Evolutionary conservation across 495 filamentous ascomycete genomes (phyloP), one percentile per base, ranked within the genome.

Genomic region (Aspergillus baeticus): DNA sequence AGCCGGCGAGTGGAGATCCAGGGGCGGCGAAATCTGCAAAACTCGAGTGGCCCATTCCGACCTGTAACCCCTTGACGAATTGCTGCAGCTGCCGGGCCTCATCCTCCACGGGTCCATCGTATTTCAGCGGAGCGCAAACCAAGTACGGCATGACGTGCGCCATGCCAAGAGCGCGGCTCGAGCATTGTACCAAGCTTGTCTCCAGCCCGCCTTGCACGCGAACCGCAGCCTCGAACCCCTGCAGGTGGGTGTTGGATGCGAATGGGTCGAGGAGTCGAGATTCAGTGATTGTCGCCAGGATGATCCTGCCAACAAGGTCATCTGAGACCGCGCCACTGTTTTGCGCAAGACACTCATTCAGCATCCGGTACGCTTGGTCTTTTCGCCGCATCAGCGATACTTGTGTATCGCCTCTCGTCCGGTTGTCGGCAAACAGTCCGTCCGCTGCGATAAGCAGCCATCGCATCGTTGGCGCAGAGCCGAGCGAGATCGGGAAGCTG

Each of bases 371-470:
- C 13, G 41, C 41, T 10, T 20, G 41, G 4, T 44, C 17, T 44
- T 44, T 44, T 5, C 41, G 41, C 6, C 41, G 20, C 6, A 44
- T 10, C 8, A 44, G 8, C 18, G 41, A 44, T 22, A 44, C 17
- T 13, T 10, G 18, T 10, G 14, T 43, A 15, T 13, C 41, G 4
- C 21, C 41, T 5, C 18, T n/a, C 5, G 6, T 5, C 20, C 15
- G 15, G 6, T 10, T 13, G 14, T 46, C 31, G 2, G 33, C 13
- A 17, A 49, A 49, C 1, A 49, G n/a, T 6, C 45, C 45, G 35
- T 36, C 29, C 17, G 45, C 45, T n/a, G 29, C 45, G 10, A 49
- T 36, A n/a, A 49, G 45, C 45, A 49, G 35, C 45, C 45, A 49
- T 5, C 18, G n/a, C 29, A 49, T 10, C 1, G 45, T 47, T 14